phyloP scores from a whole-genome alignment of 345 rosid genomes.

The Heritiera fomes region DNA sequence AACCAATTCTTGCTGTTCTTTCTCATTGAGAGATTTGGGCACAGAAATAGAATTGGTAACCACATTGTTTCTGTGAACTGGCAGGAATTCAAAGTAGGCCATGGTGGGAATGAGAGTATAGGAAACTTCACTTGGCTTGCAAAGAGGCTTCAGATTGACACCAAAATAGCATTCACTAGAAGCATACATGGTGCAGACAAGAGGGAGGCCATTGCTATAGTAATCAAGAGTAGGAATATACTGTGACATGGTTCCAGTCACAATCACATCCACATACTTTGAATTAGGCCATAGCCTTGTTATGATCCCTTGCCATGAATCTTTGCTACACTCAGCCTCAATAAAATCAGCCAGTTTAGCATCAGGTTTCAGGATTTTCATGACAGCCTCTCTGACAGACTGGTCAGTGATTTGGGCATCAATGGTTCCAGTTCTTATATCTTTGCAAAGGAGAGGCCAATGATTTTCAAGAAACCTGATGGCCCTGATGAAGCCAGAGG shows the following conservation, averaged over 20 bases:
- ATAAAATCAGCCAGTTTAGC: conserved; percentile 62
- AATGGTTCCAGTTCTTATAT: conserved; percentile 55
- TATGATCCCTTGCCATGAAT: conserved; percentile 73
- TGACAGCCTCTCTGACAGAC: conserved; percentile 56
- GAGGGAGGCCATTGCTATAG: conserved; percentile 82
- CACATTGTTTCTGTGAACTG: conserved; percentile 67
- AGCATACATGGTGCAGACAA: conserved; percentile 97
- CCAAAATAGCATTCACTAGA: conserved; percentile 98
- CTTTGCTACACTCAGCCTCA: conserved; percentile 49
- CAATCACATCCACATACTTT: conserved; percentile 90
- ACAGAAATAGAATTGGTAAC: conserved; percentile 56
- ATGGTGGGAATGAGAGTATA: conserved; percentile 87
- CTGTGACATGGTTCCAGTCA: conserved; percentile 99
- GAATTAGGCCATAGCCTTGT: conserved; percentile 77
- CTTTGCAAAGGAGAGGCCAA: conserved; percentile 51
- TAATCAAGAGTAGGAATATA: conserved; percentile 93
- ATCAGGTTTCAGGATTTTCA: conserved; percentile 61
- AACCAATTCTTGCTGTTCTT: conserved; percentile 78
- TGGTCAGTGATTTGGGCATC: conserved; percentile 54
- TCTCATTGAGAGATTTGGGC: conserved; percentile 74
- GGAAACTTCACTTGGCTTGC: conserved; percentile 87
- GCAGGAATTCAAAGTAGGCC: conserved; percentile 96
- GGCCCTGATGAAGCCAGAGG: conserved; percentile 82
- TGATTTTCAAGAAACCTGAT: conserved; percentile 74
- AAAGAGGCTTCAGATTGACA: conserved; percentile 74